These are phyloP conservation scores for Thelonectria blattea DNA, from an alignment of 2,329 filamentous ascomycete species.

Conservation along the genomic window DNA sequence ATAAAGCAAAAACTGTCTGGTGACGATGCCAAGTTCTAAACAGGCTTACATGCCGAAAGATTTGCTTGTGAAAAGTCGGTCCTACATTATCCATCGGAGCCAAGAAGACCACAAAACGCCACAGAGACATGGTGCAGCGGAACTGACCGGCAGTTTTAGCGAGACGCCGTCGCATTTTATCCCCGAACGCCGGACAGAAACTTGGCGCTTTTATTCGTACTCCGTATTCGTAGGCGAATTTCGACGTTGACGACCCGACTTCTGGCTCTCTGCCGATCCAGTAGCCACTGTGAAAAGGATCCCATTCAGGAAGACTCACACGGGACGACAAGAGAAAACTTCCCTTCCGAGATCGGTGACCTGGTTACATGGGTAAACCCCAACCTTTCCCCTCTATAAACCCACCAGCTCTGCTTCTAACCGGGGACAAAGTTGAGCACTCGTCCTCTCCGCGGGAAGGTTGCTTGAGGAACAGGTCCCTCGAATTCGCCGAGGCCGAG, in stretches of 20 bases:
- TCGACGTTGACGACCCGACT: background rate
- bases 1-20: too few relatives aligned
- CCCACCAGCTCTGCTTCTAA: constrained; percentile 1
- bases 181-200: constrained; percentile 1
- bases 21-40: too few relatives aligned
- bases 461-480: background rate
- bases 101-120: constrained; percentile 4
- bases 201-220: constrained; percentile 10
- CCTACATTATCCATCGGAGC: background rate
- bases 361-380: background rate
- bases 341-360: constrained; percentile 13
- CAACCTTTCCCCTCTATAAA: background rate
- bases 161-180: background rate
- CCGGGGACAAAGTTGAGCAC: constrained; percentile 1
- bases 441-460: background rate
- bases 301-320: background rate
- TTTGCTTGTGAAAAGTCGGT: background rate
- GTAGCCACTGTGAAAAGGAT: background rate
- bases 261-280: background rate
- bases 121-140: constrained; percentile 10
- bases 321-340: background rate
- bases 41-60: too few relatives aligned
- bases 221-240: background rate
- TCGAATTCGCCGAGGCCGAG: too few relatives aligned
- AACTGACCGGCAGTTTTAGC: constrained; percentile 2